These are phyloP conservation scores for Agaricus blazei DNA, from an alignment of 768 basidiomycete genomes.

Conservation along the genomic window DNA sequence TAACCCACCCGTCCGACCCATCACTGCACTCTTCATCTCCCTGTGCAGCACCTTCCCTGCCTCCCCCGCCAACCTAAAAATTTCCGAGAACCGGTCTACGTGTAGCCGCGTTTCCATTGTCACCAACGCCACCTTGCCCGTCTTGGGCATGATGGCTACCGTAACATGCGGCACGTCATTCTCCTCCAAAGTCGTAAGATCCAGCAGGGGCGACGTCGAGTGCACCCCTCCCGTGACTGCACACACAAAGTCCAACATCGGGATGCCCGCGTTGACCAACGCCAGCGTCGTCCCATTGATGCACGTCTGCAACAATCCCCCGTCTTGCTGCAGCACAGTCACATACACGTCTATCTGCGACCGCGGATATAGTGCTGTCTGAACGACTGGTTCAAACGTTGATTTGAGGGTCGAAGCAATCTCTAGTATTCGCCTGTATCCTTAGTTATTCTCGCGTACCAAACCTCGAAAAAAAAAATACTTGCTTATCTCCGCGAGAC, in stretches of 20 bases:
- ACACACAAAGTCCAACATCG: constrained; percentile 86
- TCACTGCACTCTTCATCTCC: constrained; percentile 79
- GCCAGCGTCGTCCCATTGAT: constrained; percentile 96
- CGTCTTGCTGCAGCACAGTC: constrained; percentile 92
- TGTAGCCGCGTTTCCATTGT: constrained; percentile 94
- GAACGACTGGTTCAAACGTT: constrained; percentile 95
- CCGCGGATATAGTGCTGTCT: constrained; percentile 86
- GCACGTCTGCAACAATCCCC: constrained; percentile 83
- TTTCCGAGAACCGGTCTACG: constrained; percentile 87
- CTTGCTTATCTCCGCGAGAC: constrained; percentile 84
- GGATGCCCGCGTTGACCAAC: constrained; percentile 84
- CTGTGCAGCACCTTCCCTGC: constrained; percentile 72
- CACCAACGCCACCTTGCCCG: constrained; percentile 81
- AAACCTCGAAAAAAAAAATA: constrained; percentile 12
- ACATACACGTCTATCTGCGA: constrained; percentile 93
- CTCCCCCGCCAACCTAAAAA: constrained; percentile 73
- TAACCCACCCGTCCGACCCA: constrained; percentile 54
- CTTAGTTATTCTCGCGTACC: not conserved
- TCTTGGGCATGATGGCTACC: constrained; percentile 84
- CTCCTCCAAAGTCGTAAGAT: constrained; percentile 87
- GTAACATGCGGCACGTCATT: constrained; percentile 85
- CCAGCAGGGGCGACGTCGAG: constrained; percentile 74
- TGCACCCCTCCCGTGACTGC: constrained; percentile 88
- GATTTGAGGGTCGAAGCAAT: constrained; percentile 83
- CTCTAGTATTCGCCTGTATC: constrained; percentile 75